A percentile compares a stretch with the other conserved stretches of the same genome.
phyloP scores from a whole-genome alignment of 352 stramenopile genomes.

The Globisporangium lucens region DNA sequence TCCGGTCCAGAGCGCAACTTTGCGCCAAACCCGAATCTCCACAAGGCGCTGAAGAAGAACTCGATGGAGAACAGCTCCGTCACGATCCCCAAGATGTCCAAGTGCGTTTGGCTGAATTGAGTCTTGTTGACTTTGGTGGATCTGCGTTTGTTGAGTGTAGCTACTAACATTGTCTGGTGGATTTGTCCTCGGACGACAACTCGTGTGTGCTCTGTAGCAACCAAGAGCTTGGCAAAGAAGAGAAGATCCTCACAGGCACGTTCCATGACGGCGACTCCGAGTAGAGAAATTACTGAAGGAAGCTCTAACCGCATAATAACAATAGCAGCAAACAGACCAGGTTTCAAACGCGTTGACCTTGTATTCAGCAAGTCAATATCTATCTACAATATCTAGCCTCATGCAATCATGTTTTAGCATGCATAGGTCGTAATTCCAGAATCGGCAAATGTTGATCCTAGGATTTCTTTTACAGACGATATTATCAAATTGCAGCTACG shows the following conservation, averaged over 20 bases:
- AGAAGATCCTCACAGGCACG: constrained; percentile 59
- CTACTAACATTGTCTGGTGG: not conserved
- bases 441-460: no score
- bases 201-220: constrained; percentile 7
- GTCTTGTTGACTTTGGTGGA: no score
- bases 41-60: constrained; percentile 40
- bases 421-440: no score
- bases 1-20: constrained; percentile 30
- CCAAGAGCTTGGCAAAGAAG: constrained; percentile 56
- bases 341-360: not conserved
- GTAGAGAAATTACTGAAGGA: constrained; percentile 17
- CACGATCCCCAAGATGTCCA: constrained; percentile 37
- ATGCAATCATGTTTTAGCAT: no score
- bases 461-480: not conserved
- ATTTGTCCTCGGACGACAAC: not conserved
- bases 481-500: not conserved
- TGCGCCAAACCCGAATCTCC: constrained; percentile 29
- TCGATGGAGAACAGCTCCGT: constrained; percentile 35
- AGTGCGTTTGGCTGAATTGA: constrained; percentile 21
- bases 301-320: no score
- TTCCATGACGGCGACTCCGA: constrained; percentile 68
- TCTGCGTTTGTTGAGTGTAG: not conserved
- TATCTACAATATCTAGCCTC: not conserved
- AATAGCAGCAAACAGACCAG: not conserved
- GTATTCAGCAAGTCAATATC: not conserved